Evolutionary conservation across 2,329 filamentous ascomycete genomes (phyloP), one percentile per base, ranked within the genome.

Genomic region (Hypoxylon sp.): DNA sequence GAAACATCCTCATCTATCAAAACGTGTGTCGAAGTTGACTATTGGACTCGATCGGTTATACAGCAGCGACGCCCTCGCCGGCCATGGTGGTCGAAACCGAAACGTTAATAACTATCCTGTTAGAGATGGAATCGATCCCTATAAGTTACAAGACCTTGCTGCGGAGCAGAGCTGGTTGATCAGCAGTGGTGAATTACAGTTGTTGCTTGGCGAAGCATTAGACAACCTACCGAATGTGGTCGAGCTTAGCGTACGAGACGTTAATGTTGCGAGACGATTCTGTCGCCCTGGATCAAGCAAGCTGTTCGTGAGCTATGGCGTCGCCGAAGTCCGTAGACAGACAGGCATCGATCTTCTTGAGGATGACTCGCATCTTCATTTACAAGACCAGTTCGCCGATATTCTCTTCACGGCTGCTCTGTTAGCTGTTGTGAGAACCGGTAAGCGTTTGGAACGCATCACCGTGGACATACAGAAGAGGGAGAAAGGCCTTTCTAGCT

Each of bases 21-120:
- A 60, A 52, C 53, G 63, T 30, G 41, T 75, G 6, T 67, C 62
- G 36, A 70, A 67, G 41, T 60, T 75, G 4, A 74, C 71, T 13
- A 74, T 75, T 17, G 73, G 73, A 11, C 71, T 75, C 34, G 71
- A 75, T 59, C 65, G 72, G 46, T 41, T 75, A 30, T 63, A 66
- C 25, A 69, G 64, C 34, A 68, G 49, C 25, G 60, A 72, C 32
- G 72, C 71, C 21, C 48, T 75, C 19, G 56, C 68, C 14, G 63
- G 48, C 23, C 58, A 60, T n/a, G 30, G 23, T 14, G 7, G 9
- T 59, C 34, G 30, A 11, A 57, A 69, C n/a, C 60, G 63, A 55
- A 50, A 70, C 28, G n/a, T 23, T 3, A 45, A 60, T 3, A 68
- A 45, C 32, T 52, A 58, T 5, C 45, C 36, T 11, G 62, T 63